Conservation (phyloP, 1,284 basidiomycete species). For the Ceratobasidium sp. region DNA sequence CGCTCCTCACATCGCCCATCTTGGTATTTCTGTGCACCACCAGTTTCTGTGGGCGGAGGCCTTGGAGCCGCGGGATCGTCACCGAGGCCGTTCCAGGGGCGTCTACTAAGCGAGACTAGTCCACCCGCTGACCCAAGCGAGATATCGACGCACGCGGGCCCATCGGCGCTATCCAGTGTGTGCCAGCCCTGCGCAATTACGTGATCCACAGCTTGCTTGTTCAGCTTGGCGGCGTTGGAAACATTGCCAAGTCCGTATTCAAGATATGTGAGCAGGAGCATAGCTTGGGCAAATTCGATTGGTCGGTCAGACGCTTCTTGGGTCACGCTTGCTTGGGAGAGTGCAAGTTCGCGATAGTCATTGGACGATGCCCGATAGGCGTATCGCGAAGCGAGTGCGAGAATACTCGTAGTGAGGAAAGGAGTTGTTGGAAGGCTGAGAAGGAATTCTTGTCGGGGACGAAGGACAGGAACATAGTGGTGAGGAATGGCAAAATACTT, state of each 20-base stretch:
- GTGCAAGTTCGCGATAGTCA: constrained; percentile 36
- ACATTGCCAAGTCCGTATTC: constrained; percentile 37
- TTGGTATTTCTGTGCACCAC: neutral
- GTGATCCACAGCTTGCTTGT: constrained; percentile 21
- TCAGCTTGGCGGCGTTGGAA: constrained; percentile 26
- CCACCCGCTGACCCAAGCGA: constrained; percentile 21
- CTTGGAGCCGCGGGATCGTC: neutral
- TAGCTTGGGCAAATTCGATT: constrained; percentile 35
- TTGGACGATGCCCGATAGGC: constrained; percentile 15
- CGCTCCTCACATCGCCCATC: constrained; percentile 31
- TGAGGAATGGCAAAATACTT: constrained; percentile 39
- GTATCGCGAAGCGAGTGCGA: constrained; percentile 34
- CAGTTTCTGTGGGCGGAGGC: neutral
- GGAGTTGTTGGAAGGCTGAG: constrained; percentile 18
- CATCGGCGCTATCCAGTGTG: constrained; percentile 21
- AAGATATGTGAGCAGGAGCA: constrained; percentile 35
- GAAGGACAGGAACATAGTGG: constrained; percentile 34
- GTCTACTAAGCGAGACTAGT: neutral
- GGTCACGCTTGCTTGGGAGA: constrained; percentile 25
- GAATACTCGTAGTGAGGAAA: constrained; percentile 31
- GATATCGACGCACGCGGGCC: constrained; percentile 13
- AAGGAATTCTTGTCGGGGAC: constrained; percentile 26
- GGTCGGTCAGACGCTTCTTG: constrained; percentile 21
- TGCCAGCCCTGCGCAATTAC: constrained; percentile 33
- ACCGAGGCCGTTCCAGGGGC: constrained; percentile 10